Conservation (phyloP, 2,329 filamentous ascomycete species). For the Mollisia scopiformis region DNA sequence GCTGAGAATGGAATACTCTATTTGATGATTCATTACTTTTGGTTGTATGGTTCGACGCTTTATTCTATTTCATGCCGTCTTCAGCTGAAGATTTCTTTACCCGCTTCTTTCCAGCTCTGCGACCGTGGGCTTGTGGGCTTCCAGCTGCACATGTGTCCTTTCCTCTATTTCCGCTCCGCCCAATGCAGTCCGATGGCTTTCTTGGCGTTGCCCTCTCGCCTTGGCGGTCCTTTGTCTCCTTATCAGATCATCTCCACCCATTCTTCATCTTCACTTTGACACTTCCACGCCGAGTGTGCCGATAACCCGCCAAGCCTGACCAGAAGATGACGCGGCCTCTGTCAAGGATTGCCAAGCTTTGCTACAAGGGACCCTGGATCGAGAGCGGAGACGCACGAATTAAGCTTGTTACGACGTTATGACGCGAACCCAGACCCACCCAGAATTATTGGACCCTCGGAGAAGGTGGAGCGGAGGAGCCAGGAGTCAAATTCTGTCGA, state of each 20-base stretch:
- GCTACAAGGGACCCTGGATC: background rate
- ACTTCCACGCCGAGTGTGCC: conserved; percentile 1
- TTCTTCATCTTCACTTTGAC: background rate
- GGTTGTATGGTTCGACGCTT: too few species aligned
- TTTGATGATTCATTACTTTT: background rate
- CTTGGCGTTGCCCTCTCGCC: background rate
- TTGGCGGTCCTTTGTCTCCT: background rate
- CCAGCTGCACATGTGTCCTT: background rate
- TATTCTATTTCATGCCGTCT: background rate
- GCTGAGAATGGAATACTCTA: background rate
- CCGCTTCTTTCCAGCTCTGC: background rate
- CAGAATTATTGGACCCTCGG: background rate
- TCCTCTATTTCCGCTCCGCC: background rate
- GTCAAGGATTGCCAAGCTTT: background rate
- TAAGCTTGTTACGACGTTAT: conserved; percentile 19
- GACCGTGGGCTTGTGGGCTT: too few species aligned
- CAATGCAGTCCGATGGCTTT: background rate
- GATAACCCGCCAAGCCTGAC: background rate
- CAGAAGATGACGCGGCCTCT: conserved; percentile 3
- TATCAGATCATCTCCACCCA: background rate
- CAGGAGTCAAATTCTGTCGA: too few species aligned
- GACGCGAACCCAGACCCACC: conserved; percentile 5
- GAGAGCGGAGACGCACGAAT: conserved; percentile 8
- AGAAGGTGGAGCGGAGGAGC: too few species aligned
- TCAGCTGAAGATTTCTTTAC: too few species aligned